Base-by-base conservation (phyloP, 257 asterid species). In the Petunia axillaris region DNA sequence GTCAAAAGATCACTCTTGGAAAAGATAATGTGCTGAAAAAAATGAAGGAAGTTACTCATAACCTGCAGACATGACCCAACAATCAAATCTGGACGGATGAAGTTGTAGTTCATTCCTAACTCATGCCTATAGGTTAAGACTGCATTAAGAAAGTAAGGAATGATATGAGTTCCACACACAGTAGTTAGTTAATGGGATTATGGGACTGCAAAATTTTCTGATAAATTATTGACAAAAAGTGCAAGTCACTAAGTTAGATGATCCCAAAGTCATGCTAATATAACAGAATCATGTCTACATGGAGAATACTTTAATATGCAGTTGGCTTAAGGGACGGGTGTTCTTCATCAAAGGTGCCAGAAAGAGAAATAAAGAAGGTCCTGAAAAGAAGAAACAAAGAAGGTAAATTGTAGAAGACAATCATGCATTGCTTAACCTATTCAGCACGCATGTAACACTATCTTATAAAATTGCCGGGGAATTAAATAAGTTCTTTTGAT, bases 1-100 rank as follows among this genome's bases (percentile, higher is more conserved):
- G 8, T 75, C 76, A 62, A 59, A 38, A 43, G 65, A 59, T 73
- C 68, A 48, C 13, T 25, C n/a, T 2, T 38, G 38, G n/a, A 16
- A 36, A 78, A 50, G 44, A 62, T 44, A 16, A 46, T 14, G 39
- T 41, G n/a, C 8, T 2, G 15, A 80, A 71, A 62, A 73, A 77
- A 48, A 37, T 37, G 53, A 40, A 77, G 8, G 64, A 81, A 75
- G 25, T 78, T 75, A 39, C 46, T 57, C 52, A 77, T 80, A 64
- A 93, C 99, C 98, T 93, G 99, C 71, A 92, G 86, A 87, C 99
- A 95, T 77, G 99, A 95, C 6, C 99, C 99, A 74, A 95, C 99
- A 52, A 95, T 92, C 87, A 95, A 82, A 86, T 92, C 98, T 8
- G 99, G 97, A 8, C 85, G 91, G 86, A 93, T 92, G 89, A 95